These are phyloP conservation scores for Oenanthe javanica DNA, from an alignment of 140 eudicot species.

Conservation along the genomic window DNA sequence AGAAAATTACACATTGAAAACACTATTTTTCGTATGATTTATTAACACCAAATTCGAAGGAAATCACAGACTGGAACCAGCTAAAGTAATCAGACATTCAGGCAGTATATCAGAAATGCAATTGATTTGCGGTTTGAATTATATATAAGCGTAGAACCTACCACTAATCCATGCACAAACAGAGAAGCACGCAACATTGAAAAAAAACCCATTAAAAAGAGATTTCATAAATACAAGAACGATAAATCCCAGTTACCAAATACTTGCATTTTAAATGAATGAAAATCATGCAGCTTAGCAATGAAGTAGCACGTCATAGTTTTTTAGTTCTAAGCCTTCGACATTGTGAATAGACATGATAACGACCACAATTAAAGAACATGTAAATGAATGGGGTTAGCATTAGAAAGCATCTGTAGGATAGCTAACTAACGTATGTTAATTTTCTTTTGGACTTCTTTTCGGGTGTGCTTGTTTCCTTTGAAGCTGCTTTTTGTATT, in stretches of 20 bases:
- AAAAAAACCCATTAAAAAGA: not conserved
- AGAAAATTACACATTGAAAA: not conserved
- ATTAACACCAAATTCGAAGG: not conserved
- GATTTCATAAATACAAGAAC: not conserved
- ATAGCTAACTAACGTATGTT: constrained; percentile 24
- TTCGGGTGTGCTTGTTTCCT: constrained; percentile 18
- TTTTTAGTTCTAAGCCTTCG: not conserved
- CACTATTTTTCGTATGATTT: not conserved
- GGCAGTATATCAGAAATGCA: constrained; percentile 1
- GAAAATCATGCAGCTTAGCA: not conserved
- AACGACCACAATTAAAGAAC: not conserved
- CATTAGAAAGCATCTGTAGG: not conserved
- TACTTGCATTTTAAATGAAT: not conserved
- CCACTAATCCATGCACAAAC: not conserved
- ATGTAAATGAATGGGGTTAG: not conserved
- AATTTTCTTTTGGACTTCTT: constrained; percentile 29
- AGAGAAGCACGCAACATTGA: not conserved
- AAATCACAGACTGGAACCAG: not conserved
- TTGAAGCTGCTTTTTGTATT: constrained; percentile 1
- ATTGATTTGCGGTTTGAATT: not conserved
- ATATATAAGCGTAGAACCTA: not conserved
- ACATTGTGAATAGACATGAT: not conserved
- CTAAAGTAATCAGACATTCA: not conserved
- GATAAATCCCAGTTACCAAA: not conserved
- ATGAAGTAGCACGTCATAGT: not conserved